Percentiles rank a stretch among this genome's conserved stretches.
Evolutionary conservation across 2,329 filamentous ascomycete genomes (phyloP).

Genomic region (Huntiella moniliformis): DNA sequence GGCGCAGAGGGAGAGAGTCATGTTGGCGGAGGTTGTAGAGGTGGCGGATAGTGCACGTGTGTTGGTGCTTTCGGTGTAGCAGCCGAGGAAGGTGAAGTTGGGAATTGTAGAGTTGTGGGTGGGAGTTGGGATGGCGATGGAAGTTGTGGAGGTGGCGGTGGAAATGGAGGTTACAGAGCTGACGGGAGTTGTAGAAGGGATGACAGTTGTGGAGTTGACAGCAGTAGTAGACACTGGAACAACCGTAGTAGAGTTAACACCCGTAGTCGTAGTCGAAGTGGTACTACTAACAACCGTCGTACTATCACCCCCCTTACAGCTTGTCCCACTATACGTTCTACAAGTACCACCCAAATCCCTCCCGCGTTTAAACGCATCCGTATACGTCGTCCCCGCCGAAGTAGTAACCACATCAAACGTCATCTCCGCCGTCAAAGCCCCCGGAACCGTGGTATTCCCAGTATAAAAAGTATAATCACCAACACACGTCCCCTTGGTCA

Average conservation of each 20-base stretch:
- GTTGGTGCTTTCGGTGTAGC: conserved; percentile 28
- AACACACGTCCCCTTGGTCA: conserved; percentile 26
- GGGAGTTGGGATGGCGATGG: conserved; percentile 12
- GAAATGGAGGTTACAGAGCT: conserved; percentile 11
- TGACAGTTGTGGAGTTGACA: neutral
- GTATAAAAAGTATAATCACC: conserved; percentile 31
- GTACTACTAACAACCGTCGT: neutral
- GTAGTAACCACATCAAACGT: conserved; percentile 27
- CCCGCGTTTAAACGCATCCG: conserved; percentile 31
- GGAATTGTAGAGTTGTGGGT: conserved; percentile 23
- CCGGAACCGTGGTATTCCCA: conserved; percentile 24
- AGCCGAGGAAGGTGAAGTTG: conserved; percentile 27
- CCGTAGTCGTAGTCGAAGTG: conserved; percentile 12
- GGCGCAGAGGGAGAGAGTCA: conserved; percentile 31
- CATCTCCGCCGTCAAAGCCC: conserved; percentile 26
- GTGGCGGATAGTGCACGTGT: conserved; percentile 25
- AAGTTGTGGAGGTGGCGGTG: conserved; percentile 10
- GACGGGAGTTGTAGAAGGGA: conserved; percentile 14
- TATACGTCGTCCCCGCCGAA: conserved; percentile 21
- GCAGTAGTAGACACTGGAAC: conserved; percentile 5
- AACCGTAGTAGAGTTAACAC: conserved; percentile 1
- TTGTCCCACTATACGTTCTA: conserved; percentile 20
- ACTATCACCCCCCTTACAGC: conserved; percentile 13
- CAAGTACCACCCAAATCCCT: conserved; percentile 27
- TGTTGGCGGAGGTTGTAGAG: conserved; percentile 25